Base-by-base conservation (phyloP, 2,329 filamentous ascomycete genomes). In the Onygena corvina region DNA sequence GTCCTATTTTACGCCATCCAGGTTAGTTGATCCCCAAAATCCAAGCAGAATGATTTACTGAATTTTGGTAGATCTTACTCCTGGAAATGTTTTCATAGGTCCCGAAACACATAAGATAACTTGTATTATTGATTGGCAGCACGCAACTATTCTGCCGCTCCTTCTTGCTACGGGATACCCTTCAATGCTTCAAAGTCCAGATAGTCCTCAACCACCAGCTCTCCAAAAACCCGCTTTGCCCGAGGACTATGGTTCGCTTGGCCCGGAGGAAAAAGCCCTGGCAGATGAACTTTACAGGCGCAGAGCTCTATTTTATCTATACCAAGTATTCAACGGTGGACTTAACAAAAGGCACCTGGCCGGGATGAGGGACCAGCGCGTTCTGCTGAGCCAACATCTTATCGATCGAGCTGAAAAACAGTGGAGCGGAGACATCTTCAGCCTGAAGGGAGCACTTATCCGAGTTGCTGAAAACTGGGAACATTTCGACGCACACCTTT, bases 91-190 rank as follows among this genome's bases (percentile, higher is more conserved):
- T 21, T 55, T 55, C 20, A 18, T 55, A 27, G 36, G 23, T 18
- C 36, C 36, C 3, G 47, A 52, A 30, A 53, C 33, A 16, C 31
- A 45, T 12, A 30, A 29, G 4, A 47, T 55, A 1, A 47, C 49
- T 4, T 51, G 42, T 16, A 48, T 55, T 14, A 55, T 55, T 25
- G 53, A 55, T 38, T 53, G 51, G 53, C 53, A 55, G 42, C 53
- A 55, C 38, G 44, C 53, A 18, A 50, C 30, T 6, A 50, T 52
- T 20, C 42, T 44, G 16, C 53, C 51, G 2, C 49, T 38, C 6
- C 51, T 55, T 23, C 53, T 53, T 21, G 50, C 40, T 4, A 47
- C 53, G 20, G 53, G 51, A 14, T 36, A 55, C 47, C 53, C 53
- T 23, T 47, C 23, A 2, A 12, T 47, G 12, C 51, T 55, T 14